Evolutionary conservation across 1,139 yeast species (phyloP).

Genomic region (Hyphopichia buzzinii): DNA sequence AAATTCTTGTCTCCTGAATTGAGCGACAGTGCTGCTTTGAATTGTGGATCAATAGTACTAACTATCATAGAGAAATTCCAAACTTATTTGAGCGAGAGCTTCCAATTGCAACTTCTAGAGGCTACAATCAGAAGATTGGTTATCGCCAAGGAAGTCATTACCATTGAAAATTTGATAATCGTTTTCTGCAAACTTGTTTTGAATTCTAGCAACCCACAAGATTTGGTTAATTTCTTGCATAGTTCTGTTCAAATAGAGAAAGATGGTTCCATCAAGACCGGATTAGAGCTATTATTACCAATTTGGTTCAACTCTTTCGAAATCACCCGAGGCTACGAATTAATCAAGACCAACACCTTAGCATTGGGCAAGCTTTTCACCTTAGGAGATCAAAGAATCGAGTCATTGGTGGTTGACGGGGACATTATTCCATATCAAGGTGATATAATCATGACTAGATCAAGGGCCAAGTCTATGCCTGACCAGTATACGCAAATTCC

Average conservation of each 20-base stretch:
- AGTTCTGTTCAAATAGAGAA: constrained; percentile 26
- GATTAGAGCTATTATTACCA: constrained; percentile 33
- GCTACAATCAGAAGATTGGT: constrained; percentile 71
- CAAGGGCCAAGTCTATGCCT: constrained; percentile 73
- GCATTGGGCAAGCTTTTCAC: constrained; percentile 69
- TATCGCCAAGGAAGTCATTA: constrained; percentile 63
- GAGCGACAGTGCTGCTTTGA: constrained; percentile 77
- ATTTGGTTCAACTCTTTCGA: constrained; percentile 86
- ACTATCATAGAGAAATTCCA: constrained; percentile 63
- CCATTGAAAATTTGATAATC: constrained; percentile 72
- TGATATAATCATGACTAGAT: constrained; percentile 73
- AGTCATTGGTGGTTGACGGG: constrained; percentile 64
- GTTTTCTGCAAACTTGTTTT: constrained; percentile 75
- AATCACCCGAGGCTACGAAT: constrained; percentile 73
- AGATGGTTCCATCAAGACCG: constrained; percentile 20
- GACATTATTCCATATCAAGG: constrained; percentile 66
- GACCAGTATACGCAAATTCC: constrained; percentile 62
- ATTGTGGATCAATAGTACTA: constrained; percentile 67
- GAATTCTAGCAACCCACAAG: constrained; percentile 53
- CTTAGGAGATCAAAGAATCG: constrained; percentile 53
- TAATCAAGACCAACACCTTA: constrained; percentile 64
- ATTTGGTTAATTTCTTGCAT: constrained; percentile 59
- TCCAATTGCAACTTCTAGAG: constrained; percentile 59
- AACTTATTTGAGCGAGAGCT: constrained; percentile 43
- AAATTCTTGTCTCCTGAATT: constrained; percentile 69